Evolutionary conservation across 1,139 yeast species (phyloP).

Genomic region (Scheffersomyces titani): DNA sequence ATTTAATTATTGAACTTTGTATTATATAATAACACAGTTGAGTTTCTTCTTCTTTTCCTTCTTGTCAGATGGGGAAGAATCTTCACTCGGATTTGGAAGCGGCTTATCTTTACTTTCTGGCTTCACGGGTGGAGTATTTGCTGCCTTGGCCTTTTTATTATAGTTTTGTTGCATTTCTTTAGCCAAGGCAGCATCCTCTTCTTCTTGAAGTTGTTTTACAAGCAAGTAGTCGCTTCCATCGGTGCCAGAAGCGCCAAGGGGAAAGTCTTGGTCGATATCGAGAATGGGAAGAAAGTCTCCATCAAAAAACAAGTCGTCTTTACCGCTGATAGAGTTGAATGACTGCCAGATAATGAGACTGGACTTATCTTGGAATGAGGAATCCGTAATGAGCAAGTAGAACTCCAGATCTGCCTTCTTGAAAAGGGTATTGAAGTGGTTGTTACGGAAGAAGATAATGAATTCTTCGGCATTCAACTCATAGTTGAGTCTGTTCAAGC

Average conservation of each 20-base stretch:
- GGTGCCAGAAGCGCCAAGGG: neutral
- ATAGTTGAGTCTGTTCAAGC: constrained; percentile 49
- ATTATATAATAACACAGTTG: constrained; percentile 11
- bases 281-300: constrained; percentile 55
- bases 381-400: constrained; percentile 70
- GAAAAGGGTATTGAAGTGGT: constrained; percentile 76
- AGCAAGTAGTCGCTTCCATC: constrained; percentile 39
- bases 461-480: constrained; percentile 42
- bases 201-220: constrained; percentile 57
- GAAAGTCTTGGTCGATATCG: constrained; percentile 20
- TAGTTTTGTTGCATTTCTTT: constrained; percentile 38
- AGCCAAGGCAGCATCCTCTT: constrained; percentile 63
- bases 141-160: constrained; percentile 10
- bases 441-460: constrained; percentile 76
- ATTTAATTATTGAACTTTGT: neutral
- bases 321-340: constrained; percentile 63
- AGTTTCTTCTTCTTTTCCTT: constrained; percentile 10
- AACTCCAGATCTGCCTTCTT: constrained; percentile 53
- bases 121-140: neutral
- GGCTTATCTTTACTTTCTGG: neutral
- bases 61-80: neutral
- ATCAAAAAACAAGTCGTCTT: constrained; percentile 63
- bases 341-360: constrained; percentile 74
- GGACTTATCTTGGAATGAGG: constrained; percentile 52
- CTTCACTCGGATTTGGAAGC: neutral